These are phyloP conservation scores for Tetrahymena malaccensis DNA, from an alignment of 73 alveolate species.

Conservation along the genomic window DNA sequence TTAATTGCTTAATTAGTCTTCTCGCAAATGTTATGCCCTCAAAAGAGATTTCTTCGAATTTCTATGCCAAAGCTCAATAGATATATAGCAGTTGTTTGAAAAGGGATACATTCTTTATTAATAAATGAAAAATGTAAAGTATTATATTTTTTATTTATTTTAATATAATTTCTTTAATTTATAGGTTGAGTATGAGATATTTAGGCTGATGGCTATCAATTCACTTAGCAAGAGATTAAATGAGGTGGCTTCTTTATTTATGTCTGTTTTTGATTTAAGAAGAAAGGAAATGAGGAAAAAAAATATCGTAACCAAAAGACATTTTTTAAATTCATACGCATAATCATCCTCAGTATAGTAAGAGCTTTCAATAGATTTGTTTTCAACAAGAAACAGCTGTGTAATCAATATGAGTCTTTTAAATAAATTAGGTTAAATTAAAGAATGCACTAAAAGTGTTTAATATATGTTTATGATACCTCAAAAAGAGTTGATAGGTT, in stretches of 20 bases:
- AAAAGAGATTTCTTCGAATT: background rate
- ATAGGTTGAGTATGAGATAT: background rate
- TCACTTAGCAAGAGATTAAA: background rate
- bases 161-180: background rate
- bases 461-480: background rate
- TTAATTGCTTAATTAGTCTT: background rate
- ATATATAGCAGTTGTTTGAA: background rate
- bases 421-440: background rate
- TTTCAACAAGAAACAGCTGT: background rate
- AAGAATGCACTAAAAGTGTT: background rate
- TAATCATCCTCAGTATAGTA: background rate
- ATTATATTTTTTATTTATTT: background rate
- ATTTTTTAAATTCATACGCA: background rate
- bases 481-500: background rate
- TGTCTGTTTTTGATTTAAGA: background rate
- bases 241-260: background rate
- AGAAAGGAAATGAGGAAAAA: background rate
- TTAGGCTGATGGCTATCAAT: background rate
- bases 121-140: background rate
- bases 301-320: background rate
- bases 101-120: background rate
- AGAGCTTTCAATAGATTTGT: background rate
- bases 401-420: background rate
- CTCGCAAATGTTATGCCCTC: background rate
- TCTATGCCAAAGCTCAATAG: background rate